Base-by-base conservation (phyloP, 805 yeast species). In the Wickerhamomyces chaumierensis region DNA sequence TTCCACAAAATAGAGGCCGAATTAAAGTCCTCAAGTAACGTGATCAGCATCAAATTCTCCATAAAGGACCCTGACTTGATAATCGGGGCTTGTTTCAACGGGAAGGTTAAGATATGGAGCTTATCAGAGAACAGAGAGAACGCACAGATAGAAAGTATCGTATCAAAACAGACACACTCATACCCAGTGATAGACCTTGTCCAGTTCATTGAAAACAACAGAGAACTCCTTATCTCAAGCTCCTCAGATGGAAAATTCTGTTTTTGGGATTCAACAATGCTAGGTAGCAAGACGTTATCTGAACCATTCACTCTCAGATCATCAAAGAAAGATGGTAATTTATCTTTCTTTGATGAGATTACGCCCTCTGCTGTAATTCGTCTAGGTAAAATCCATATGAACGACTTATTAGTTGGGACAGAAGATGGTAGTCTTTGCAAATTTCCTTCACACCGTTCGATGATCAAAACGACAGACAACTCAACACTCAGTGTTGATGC, bases 61-160 rank as follows among this genome's bases (percentile, higher is more conserved):
- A 49, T 49, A 11, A 43, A 52, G 14, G 56, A 61, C 18, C 52
- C 69, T 2, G 57, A 61, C 36, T 59, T 64, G 37, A 54, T 76
- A 1, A 51, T 71, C 20, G 78, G 68, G 0, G 75, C 79, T 0
- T 61, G 73, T 5, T 48, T 49, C 15, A 68, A 69, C 46, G 81
- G 82, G 0, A 62, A 63, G 36, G 35, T 75, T 1, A 66, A 65
- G n/a, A 53, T 70, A 8, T 75, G 78, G 78, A 71, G 73, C 19
- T 21, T 48, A 19, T 47, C 40, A 13, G 31, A 41, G n/a, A n/a
- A n/a, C n/a, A n/a, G n/a, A n/a, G n/a, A n/a, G n/a, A n/a, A n/a
- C n/a, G n/a, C n/a, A n/a, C n/a, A n/a, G 9, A 21, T 48, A 18
- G 42, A 45, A 7, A 47, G 51, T 3, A 18, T 35, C 18, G 42